A percentile compares a stretch with the other conserved stretches of the same genome.
phyloP scores from a whole-genome alignment of 768 basidiomycete species.

The Tulasnella sp. region DNA sequence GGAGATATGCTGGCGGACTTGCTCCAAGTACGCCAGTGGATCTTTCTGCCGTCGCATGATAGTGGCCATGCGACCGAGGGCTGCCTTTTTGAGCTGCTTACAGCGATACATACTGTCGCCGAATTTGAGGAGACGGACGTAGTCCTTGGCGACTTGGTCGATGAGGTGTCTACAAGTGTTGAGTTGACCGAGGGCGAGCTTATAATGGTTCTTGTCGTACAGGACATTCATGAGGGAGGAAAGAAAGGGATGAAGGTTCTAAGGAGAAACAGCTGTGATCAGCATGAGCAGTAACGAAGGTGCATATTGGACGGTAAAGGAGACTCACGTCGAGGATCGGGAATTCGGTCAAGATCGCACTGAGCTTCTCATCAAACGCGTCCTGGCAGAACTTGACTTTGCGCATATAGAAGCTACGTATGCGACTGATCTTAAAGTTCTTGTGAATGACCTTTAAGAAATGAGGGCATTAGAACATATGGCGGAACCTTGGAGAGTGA shows the following conservation, averaged over 20 bases:
- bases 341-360: conserved; percentile 89
- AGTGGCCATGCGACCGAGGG: conserved; percentile 98
- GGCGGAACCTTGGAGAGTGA: too few species aligned
- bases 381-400: conserved; percentile 99
- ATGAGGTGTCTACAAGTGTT: conserved; percentile 93
- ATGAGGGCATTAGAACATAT: too few species aligned
- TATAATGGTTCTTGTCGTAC: conserved; percentile 99
- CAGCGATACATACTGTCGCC: conserved; percentile 96
- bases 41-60: conserved; percentile 99
- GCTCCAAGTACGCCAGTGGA: conserved; percentile 94
- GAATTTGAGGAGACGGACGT: conserved; percentile 92
- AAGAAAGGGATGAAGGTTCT: conserved; percentile 94
- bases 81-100: conserved; percentile 96
- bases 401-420: conserved; percentile 97
- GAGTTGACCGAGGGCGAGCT: conserved; percentile 93
- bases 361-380: conserved; percentile 90
- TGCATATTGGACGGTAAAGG: background rate
- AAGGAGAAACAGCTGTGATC: background rate
- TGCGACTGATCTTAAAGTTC: conserved; percentile 99
- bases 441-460: conserved; percentile 81
- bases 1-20: conserved; percentile 97
- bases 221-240: conserved; percentile 94
- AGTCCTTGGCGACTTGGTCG: conserved; percentile 95
- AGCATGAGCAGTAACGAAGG: too few species aligned
- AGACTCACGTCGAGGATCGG: conserved; percentile 89